A percentile compares a stretch with the other conserved stretches of the same genome.
Conservation (phyloP, 768 basidiomycete genomes). For the Mycena polygramma region DNA sequence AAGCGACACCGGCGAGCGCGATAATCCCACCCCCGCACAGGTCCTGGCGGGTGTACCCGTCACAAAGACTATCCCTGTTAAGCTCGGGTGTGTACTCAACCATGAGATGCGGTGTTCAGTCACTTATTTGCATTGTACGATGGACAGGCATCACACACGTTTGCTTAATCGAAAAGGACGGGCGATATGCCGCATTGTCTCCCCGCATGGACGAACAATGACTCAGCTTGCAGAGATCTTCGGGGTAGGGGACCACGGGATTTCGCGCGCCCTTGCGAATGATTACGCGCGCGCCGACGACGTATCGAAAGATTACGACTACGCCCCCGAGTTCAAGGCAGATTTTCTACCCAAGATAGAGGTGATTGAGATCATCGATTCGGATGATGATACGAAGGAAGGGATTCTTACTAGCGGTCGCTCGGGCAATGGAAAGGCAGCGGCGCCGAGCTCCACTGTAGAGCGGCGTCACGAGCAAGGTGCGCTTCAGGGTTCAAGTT, state of each 20-base stretch:
- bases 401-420: background rate
- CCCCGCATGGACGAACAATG: background rate
- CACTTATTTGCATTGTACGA: too few relatives aligned
- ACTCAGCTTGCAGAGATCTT: background rate
- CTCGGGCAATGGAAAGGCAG: too few relatives aligned
- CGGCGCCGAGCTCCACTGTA: too few relatives aligned
- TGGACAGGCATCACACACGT: too few relatives aligned
- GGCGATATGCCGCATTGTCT: constrained; percentile 1
- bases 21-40: constrained; percentile 7
- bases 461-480: too few relatives aligned
- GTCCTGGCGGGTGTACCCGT: background rate
- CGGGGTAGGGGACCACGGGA: background rate
- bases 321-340: background rate
- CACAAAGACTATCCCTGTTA: background rate
- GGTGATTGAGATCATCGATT: background rate
- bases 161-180: constrained; percentile 4
- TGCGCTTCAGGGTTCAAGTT: too few relatives aligned
- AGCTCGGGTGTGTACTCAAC: background rate
- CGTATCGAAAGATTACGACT: background rate
- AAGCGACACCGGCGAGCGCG: constrained; percentile 8
- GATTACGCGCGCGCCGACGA: background rate
- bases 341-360: background rate
- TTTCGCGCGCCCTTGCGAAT: background rate
- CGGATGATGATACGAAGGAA: constrained; percentile 4
- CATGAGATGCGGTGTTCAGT: too few relatives aligned